Evolutionary conservation across 2,329 filamentous ascomycete genomes (phyloP).

Genomic region (Ophiocordyceps robertsii): DNA sequence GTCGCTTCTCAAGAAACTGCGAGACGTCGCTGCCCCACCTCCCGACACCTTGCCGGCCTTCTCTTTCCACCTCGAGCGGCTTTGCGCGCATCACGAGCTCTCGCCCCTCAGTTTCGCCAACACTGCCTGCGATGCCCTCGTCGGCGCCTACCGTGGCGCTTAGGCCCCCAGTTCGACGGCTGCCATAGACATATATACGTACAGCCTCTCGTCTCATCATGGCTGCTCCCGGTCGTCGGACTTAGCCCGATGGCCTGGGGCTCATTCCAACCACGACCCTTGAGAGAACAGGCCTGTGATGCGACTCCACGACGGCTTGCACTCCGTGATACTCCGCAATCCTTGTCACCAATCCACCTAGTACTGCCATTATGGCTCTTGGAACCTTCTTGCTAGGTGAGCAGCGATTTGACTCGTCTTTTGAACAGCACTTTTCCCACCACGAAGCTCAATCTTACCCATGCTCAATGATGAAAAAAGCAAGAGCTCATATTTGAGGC

Average conservation of each 20-base stretch:
- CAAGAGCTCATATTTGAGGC: slow-evolving; percentile 22
- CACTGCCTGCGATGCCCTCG: too few relatives aligned
- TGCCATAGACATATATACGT: too few relatives aligned
- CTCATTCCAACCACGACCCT: not conserved
- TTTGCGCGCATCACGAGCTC: too few relatives aligned
- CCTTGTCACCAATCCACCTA: too few relatives aligned
- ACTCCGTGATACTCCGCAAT: not conserved
- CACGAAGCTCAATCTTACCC: not conserved
- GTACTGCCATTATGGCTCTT: not conserved
- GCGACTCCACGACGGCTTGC: too few relatives aligned
- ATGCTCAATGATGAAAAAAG: slow-evolving; percentile 9
- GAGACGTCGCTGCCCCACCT: too few relatives aligned
- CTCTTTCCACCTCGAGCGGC: too few relatives aligned
- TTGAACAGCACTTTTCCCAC: not conserved
- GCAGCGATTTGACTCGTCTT: not conserved
- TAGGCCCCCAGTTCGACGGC: too few relatives aligned
- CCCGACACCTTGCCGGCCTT: too few relatives aligned
- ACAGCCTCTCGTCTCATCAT: not conserved
- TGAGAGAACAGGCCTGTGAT: not conserved
- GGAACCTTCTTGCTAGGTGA: not conserved
- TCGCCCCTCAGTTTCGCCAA: too few relatives aligned
- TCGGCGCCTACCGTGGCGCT: too few relatives aligned
- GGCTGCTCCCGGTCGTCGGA: not conserved
- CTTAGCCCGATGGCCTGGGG: not conserved
- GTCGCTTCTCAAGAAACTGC: too few relatives aligned